phyloP scores from a whole-genome alignment of 2,329 filamentous ascomycete genomes.

The Cladophialophora exuberans region DNA sequence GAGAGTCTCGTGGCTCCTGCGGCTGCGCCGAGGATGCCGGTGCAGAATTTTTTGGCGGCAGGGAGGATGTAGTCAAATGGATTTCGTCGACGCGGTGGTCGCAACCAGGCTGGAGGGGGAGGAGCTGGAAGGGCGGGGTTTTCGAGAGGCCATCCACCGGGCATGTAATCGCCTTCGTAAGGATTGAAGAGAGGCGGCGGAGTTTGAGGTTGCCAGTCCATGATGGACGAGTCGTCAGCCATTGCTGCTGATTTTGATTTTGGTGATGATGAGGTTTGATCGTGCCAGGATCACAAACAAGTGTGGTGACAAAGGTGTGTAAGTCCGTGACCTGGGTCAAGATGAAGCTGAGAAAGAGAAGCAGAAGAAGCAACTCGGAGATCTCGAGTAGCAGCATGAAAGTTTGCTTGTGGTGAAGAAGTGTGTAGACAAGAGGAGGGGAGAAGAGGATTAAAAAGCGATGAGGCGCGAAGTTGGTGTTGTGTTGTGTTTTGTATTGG shows the following conservation, averaged over 20 bases:
- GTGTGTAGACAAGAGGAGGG: background rate
- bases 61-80: constrained; percentile 11
- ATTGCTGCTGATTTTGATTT: constrained; percentile 18
- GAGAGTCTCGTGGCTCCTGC: constrained; percentile 6
- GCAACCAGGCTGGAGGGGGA: constrained; percentile 20
- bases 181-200: constrained; percentile 21
- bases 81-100: constrained; percentile 12
- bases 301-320: background rate
- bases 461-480: background rate
- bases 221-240: constrained; percentile 29
- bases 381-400: background rate
- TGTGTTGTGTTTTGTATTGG: too few species aligned
- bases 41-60: constrained; percentile 24
- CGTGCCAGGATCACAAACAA: constrained; percentile 2
- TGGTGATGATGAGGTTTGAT: background rate
- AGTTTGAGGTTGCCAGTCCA: constrained; percentile 30
- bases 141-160: constrained; percentile 27
- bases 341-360: constrained; percentile 4
- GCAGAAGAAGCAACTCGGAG: background rate
- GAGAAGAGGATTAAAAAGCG: background rate
- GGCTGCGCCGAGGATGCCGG: constrained; percentile 13
- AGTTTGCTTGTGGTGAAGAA: background rate
- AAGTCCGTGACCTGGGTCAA: background rate
- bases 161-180: constrained; percentile 23
- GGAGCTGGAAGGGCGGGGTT: constrained; percentile 9